Evolutionary conservation across 805 yeast genomes (phyloP).

Genomic region (Candida rishiriensis): DNA sequence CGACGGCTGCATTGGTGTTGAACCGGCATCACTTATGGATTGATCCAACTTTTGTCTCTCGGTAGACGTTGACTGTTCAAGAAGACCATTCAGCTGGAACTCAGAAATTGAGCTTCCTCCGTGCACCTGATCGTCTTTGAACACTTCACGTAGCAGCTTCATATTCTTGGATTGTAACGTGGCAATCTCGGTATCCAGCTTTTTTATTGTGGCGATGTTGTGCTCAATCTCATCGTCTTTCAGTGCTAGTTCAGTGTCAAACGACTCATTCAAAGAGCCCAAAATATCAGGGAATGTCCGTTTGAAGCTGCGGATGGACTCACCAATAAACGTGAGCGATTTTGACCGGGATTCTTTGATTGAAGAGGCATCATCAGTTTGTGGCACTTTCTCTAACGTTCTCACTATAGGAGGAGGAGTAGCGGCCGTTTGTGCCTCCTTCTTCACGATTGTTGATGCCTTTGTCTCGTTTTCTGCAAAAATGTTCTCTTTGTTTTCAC

Average conservation of each 20-base stretch:
- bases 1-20: neutral
- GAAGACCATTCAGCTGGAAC: slow-evolving; percentile 12
- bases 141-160: slow-evolving; percentile 16
- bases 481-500: slow-evolving; percentile 46
- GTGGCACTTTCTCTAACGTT: neutral
- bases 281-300: slow-evolving; percentile 19
- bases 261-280: slow-evolving; percentile 17
- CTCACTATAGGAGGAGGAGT: slow-evolving; percentile 1
- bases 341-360: neutral
- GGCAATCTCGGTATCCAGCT: slow-evolving; percentile 37
- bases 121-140: slow-evolving; percentile 7
- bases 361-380: neutral
- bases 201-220: slow-evolving; percentile 38
- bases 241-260: slow-evolving; percentile 27
- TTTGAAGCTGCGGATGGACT: slow-evolving; percentile 16
- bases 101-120: slow-evolving; percentile 13
- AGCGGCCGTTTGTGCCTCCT: slow-evolving; percentile 1
- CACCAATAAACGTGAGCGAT: slow-evolving; percentile 3
- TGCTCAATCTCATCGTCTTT: slow-evolving; percentile 52
- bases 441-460: neutral
- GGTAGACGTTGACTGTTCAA: neutral
- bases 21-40: neutral
- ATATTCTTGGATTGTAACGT: slow-evolving; percentile 17
- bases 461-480: slow-evolving; percentile 29
- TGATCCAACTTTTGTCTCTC: neutral